Base-by-base conservation (phyloP, 257 asterid species). In the Solanum corneliomulleri region DNA sequence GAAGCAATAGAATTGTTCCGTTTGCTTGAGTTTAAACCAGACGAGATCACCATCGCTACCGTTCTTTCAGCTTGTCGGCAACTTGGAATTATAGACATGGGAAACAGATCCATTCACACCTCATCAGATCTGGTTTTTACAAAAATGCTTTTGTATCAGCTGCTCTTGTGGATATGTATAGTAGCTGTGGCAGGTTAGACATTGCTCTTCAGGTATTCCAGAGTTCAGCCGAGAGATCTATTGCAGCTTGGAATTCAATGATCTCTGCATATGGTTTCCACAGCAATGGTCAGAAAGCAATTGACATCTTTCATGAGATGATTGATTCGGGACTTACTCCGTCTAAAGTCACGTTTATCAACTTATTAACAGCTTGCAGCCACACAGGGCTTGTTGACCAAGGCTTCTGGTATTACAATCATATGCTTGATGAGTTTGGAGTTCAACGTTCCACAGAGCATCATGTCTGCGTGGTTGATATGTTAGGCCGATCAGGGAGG, bases 361-460 rank as follows among this genome's bases (percentile, higher is more conserved):
- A 93, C 93, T 94, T 94, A 69, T 92, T 94, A 71, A 89, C 94
- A 15, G 94, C 96, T 35, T 94, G 98, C 91, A 92, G 94, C 92
- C 96, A 94, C 68, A 81, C 94, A 9, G 96, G 98, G 87, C 88
- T 92, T 83, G 93, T 94, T 21, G 94, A 89, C 9, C 93, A 91
- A 86, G 96, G 96, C 87, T 35, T 70, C 25, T 31, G 85, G 88
- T 92, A 90, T 83, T 94, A 93, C 85, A 88, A 89, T 60, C 69
- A 23, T 71, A 92, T 94, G 94, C 52, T 60, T 25, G 33, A 62
- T 33, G 82, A 70, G 56, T 92, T 80, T 84, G 89, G 89, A 29
- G 87, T 92, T 88, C 86, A 33, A n/a, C 89, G 93, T 29, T 52
- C 88, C 5, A 86, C 87, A 11, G 95, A 93, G 89, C 98, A 94